A percentile compares a stretch with the other conserved stretches of the same genome.
phyloP scores from a whole-genome alignment of 768 basidiomycete species.

The Tremella yokohamensis region DNA sequence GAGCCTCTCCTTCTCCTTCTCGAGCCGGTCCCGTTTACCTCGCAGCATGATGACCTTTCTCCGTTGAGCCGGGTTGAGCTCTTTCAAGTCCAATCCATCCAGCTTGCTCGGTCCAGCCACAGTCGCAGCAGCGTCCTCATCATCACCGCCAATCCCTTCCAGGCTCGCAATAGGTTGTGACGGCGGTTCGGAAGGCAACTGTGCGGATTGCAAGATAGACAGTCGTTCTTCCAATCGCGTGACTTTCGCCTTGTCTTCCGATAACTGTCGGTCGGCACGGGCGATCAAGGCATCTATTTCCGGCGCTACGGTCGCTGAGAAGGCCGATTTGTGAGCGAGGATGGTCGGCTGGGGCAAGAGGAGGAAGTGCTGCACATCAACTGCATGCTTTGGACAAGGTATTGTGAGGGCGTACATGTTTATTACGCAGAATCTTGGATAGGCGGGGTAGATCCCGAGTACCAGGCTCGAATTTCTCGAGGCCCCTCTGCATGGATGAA shows the following conservation, averaged over 20 bases:
- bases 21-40: constrained; percentile 43
- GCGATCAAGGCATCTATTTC: constrained; percentile 47
- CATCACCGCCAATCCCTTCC: constrained; percentile 8
- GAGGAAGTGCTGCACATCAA: constrained; percentile 41
- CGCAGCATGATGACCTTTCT: constrained; percentile 44
- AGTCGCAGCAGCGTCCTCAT: too few relatives aligned
- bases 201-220: constrained; percentile 30
- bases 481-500: constrained; percentile 11
- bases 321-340: constrained; percentile 37
- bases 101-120: constrained; percentile 12
- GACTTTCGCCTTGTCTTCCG: constrained; percentile 24
- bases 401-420: constrained; percentile 34
- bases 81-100: constrained; percentile 29
- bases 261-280: constrained; percentile 30
- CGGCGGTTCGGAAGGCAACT: constrained; percentile 3
- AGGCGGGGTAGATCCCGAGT: constrained; percentile 43
- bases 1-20: constrained; percentile 40
- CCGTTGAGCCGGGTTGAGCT: constrained; percentile 34
- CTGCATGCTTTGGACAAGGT: neutral
- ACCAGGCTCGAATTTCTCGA: constrained; percentile 29
- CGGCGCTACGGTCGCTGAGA: constrained; percentile 39
- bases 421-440: constrained; percentile 42
- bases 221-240: constrained; percentile 39
- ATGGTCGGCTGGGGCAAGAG: constrained; percentile 46
- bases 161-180: neutral